Base-by-base conservation (phyloP, 192 early-diverging fungal genomes). In the Paraglomus occultum region DNA sequence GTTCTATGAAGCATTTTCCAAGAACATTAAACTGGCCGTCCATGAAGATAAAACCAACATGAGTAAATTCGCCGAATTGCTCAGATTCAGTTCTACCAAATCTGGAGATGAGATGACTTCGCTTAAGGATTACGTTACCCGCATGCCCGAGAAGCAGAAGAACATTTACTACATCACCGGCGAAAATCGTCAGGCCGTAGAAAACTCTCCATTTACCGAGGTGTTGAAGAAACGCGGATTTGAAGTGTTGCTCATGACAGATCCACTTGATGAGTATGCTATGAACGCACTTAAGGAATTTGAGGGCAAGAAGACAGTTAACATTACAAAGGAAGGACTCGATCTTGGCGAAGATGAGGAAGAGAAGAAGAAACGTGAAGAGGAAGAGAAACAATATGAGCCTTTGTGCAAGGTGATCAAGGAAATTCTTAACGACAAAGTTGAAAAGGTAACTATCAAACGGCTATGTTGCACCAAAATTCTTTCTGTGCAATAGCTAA, bases 71-170 rank as follows among this genome's bases (percentile, higher is more conserved):
- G 87, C 96, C 76, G 95, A 99, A 70, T 88, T 98, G 70, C 90
- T 99, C 73, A 93, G 96, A 74, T 99, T 91, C 90, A 81, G 92
- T 93, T 96, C 95, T 71, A 98, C 98, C 88, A 97, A 96, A 90
- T 98, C 96, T 77, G 89, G 88, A 58, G 95, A 98, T 74, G 95
- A 98, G 83, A 80, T 91, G 83, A 96, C 95, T 75, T 97, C 96
- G 62, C 84, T 99, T 80, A 97, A 98, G 91, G 98, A 99, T 88
- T 99, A 99, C 78, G 88, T 98, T 73, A 97, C 94, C 71, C 98
- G 98, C 81, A 99, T 99, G 98, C 92, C 94, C 82, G 95, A 97
- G 87, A 95, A 95, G 91, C 98, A 99, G 84, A 96, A 98, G 91
- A 91, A 93, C 87, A 99, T 99, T 84, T 99, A 98, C 88, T 95